Percentiles rank a stretch among this genome's conserved stretches.
These are phyloP conservation scores for Ganoderma multipileum DNA, from an alignment of 1,284 basidiomycete species.

Conservation along the genomic window DNA sequence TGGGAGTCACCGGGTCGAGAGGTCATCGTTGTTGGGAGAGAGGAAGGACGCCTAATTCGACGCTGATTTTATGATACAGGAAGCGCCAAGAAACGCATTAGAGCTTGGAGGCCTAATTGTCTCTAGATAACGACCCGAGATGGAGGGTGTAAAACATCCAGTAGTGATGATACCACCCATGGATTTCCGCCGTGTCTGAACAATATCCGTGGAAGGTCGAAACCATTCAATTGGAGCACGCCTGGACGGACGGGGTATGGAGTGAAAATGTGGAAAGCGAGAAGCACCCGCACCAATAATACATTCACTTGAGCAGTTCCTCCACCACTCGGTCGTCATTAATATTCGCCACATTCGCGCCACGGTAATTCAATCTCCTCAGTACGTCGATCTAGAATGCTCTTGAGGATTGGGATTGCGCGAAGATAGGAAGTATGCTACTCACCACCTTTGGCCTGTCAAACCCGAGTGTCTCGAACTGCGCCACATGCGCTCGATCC, in stretches of 20 bases:
- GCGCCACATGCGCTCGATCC: slow-evolving; percentile 75
- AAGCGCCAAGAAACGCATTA: background rate
- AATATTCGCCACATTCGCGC: slow-evolving; percentile 67
- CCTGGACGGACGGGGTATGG: background rate
- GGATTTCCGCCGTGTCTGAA: background rate
- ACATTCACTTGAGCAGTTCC: slow-evolving; percentile 55
- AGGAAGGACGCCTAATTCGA: background rate
- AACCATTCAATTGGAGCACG: background rate
- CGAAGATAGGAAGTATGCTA: slow-evolving; percentile 27
- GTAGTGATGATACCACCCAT: background rate
- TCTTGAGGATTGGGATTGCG: background rate
- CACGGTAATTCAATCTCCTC: slow-evolving; percentile 91
- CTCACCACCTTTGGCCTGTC: slow-evolving; percentile 78
- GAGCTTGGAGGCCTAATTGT: background rate
- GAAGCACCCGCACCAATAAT: slow-evolving; percentile 15
- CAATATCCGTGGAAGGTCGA: background rate
- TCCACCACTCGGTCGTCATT: slow-evolving; percentile 66
- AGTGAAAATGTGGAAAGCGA: background rate
- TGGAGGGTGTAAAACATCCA: background rate
- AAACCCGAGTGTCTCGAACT: slow-evolving; percentile 79
- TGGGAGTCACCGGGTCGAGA: background rate
- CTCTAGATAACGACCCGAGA: background rate
- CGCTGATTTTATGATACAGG: background rate
- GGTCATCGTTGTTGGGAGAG: background rate
- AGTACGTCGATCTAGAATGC: slow-evolving; percentile 81